Evolutionary conservation across 495 filamentous ascomycete genomes (phyloP).

Genomic region (Penicillium simplicissimum): DNA sequence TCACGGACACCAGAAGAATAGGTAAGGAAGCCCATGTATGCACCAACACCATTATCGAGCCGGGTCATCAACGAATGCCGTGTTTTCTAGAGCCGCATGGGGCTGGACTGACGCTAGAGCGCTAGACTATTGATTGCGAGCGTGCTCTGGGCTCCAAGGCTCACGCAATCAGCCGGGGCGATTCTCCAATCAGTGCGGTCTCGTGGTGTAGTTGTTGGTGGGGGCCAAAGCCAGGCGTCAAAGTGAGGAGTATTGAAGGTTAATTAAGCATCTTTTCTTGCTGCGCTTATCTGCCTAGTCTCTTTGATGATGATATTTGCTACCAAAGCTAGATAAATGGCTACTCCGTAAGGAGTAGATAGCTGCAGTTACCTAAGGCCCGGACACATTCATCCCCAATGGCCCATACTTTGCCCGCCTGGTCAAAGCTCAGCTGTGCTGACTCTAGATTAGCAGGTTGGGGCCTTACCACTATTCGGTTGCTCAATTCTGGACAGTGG

Average conservation of each 20-base stretch:
- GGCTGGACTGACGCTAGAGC: not conserved
- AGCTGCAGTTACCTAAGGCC: too few relatives aligned
- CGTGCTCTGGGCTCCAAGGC: not conserved
- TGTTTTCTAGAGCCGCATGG: slow-evolving; percentile 10
- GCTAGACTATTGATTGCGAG: not conserved
- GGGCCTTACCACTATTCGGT: too few relatives aligned
- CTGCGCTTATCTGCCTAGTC: not conserved
- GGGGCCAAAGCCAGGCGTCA: not conserved
- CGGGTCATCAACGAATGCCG: slow-evolving; percentile 3
- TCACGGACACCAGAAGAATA: not conserved
- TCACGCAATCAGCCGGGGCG: not conserved
- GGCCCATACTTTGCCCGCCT: too few relatives aligned
- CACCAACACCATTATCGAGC: not conserved
- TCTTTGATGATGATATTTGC: too few relatives aligned
- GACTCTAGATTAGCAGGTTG: too few relatives aligned
- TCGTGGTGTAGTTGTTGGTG: not conserved
- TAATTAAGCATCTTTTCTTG: slow-evolving; percentile 1
- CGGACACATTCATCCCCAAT: too few relatives aligned
- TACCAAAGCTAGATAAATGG: too few relatives aligned
- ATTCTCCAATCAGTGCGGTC: not conserved
- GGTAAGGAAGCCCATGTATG: not conserved
- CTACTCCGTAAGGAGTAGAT: too few relatives aligned
- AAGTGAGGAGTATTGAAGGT: not conserved
- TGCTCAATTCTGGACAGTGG: too few relatives aligned
- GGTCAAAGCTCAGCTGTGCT: too few relatives aligned